Percentiles rank a stretch among this genome's conserved stretches.
phyloP scores from a whole-genome alignment of 1,284 basidiomycete species.

The Papiliotrema fonsecae region DNA sequence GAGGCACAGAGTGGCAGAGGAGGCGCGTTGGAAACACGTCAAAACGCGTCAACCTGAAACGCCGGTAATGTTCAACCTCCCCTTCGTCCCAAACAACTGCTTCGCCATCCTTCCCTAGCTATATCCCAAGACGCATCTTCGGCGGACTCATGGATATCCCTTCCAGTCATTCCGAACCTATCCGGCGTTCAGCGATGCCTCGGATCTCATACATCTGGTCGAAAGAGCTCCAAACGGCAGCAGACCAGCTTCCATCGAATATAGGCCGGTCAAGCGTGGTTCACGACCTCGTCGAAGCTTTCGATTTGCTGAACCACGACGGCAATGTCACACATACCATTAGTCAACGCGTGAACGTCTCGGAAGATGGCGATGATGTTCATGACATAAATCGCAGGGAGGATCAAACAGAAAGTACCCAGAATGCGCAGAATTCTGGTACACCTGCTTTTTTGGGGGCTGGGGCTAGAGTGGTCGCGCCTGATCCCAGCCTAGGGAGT shows the following conservation, averaged over 20 bases:
- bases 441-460: neutral
- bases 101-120: too few species aligned
- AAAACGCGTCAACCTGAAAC: too few species aligned
- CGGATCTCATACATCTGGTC: conserved; percentile 36
- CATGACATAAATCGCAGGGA: neutral
- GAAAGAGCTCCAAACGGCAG: conserved; percentile 24
- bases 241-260: conserved; percentile 69
- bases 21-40: too few species aligned
- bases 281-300: conserved; percentile 62
- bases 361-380: conserved; percentile 52
- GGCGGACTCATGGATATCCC: too few species aligned
- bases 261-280: conserved; percentile 70
- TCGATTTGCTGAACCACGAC: conserved; percentile 56
- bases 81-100: too few species aligned
- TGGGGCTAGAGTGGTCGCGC: conserved; percentile 24
- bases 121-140: too few species aligned
- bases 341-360: conserved; percentile 47
- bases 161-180: too few species aligned
- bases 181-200: too few species aligned
- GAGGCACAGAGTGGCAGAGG: too few species aligned
- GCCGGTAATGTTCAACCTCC: too few species aligned
- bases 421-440: too few species aligned
- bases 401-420: too few species aligned
- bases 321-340: conserved; percentile 30
- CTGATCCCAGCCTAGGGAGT: conserved; percentile 24